Evolutionary conservation across 2,329 filamentous ascomycete species (phyloP), one percentile per base, ranked within the genome.

Genomic region (Lachnellula hyalina): DNA sequence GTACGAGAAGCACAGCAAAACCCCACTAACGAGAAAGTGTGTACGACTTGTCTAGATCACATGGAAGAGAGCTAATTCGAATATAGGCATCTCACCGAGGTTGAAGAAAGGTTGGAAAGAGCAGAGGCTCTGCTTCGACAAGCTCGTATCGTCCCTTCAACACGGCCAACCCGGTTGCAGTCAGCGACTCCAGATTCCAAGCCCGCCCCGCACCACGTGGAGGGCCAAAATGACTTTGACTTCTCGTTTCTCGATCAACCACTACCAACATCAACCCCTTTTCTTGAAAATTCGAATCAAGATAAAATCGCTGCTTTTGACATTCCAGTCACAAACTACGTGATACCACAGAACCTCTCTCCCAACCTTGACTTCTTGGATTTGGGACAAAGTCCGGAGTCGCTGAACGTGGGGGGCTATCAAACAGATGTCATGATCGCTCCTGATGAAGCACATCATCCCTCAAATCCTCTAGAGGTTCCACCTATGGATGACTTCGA

Each of bases 401-500:
- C 17, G n/a, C 21, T 40, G 17, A 32, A 41, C 9, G 51, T 47
- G 40, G 15, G 25, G 8, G 51, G 25, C 7, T 47, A 52, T 32
- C 19, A 40, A 21, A 4, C 17, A 4, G 19, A 41, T 17, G 15
- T 28, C n/a, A 17, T 14, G 5, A 9, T 47, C 7, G 5, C 35
- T 17, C n/a, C 11, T 17, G 44, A 48, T 17, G 44, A 35, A 2
- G 19, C 44, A 7, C 51, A 47, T 3, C 23, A 36, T 19, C 5
- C 42, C n/a, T 17, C 44, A 25, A 52, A 52, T 34, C 44, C 51
- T 11, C 44, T 52, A 14, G 48, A 47, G 23, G 51, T 47, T 17
- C 48, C 47, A 47, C 48, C 40, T 41, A 50, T 52, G 42, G 53
- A 55, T 21, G 53, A 55, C 34, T 55, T 55, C 42, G 49, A 52